These are phyloP conservation scores for Cinnamomum micranthum DNA, from an alignment of 164 flowering plant species.

Conservation along the genomic window DNA sequence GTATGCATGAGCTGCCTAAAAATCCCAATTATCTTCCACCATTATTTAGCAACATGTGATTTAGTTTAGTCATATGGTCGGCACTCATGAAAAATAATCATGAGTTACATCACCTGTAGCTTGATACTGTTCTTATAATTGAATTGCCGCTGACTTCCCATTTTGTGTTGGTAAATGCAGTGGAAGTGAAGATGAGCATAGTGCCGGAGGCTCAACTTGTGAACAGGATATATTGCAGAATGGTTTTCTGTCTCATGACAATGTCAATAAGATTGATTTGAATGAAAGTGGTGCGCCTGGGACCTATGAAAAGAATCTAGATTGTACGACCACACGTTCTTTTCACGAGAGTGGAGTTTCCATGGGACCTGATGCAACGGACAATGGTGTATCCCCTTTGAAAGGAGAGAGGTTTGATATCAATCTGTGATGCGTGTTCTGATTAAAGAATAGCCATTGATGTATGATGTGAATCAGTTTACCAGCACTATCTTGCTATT, in stretches of 20 bases:
- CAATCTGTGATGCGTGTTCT: background rate
- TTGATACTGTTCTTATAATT: background rate
- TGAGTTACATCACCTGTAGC: background rate
- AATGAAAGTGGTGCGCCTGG: constrained; percentile 34
- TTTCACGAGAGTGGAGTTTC: constrained; percentile 23
- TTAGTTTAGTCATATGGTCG: background rate
- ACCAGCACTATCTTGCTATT: background rate
- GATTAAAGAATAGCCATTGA: background rate
- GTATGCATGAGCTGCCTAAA: background rate
- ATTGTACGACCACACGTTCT: constrained; percentile 15
- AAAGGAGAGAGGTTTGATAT: constrained; percentile 42
- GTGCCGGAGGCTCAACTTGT: constrained; percentile 30
- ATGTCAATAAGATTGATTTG: constrained; percentile 21
- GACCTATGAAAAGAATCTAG: constrained; percentile 25
- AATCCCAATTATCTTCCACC: background rate
- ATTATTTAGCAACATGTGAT: background rate
- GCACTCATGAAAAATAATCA: background rate
- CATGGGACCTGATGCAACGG: constrained; percentile 18
- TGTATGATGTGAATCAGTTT: background rate
- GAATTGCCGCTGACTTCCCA: background rate
- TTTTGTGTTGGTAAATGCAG: constrained; percentile 34
- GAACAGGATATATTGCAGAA: constrained; percentile 22
- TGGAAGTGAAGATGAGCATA: constrained; percentile 48
- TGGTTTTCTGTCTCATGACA: constrained; percentile 27
- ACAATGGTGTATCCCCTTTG: constrained; percentile 9